Evolutionary conservation across 2,329 filamentous ascomycete species (phyloP).

Genomic region (Monosporascus cannonballus): DNA sequence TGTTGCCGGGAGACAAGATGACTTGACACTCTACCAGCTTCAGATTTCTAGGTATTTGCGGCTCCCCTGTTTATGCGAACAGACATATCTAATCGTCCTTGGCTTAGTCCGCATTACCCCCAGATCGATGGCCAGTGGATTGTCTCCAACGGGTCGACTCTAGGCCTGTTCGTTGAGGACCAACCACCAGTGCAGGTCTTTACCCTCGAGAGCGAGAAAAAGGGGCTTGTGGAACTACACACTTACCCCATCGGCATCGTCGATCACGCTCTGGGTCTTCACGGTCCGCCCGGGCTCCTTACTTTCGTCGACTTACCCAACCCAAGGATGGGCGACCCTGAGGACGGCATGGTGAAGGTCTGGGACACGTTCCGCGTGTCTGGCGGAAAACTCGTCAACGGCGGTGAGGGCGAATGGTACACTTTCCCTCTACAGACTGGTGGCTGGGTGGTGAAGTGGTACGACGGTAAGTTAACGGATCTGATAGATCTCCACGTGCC

Average conservation of each 20-base stretch:
- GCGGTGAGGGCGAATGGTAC: constrained; percentile 26
- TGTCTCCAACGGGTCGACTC: constrained; percentile 18
- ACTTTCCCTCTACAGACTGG: constrained; percentile 22
- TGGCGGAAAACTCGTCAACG: constrained; percentile 17
- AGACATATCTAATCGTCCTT: background rate
- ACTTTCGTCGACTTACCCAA: constrained; percentile 20
- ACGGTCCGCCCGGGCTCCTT: constrained; percentile 27
- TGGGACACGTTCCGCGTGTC: constrained; percentile 30
- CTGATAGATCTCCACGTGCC: background rate
- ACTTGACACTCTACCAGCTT: constrained; percentile 20
- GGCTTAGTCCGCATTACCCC: constrained; percentile 8
- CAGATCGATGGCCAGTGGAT: constrained; percentile 29
- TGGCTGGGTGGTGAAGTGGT: constrained; percentile 30
- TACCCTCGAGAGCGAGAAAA: constrained; percentile 18
- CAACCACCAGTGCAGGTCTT: constrained; percentile 23
- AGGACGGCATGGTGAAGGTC: constrained; percentile 19
- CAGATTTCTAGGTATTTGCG: constrained; percentile 15
- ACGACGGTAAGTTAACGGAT: constrained; percentile 25
- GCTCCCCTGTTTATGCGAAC: background rate
- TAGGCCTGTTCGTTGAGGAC: constrained; percentile 26
- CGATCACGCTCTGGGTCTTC: constrained; percentile 30
- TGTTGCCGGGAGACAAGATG: constrained; percentile 10
- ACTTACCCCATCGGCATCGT: constrained; percentile 29
- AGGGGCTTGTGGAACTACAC: constrained; percentile 29
- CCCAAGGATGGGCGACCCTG: constrained; percentile 23